Evolutionary conservation across 768 basidiomycete genomes (phyloP).

Genomic region (Boletus subcaerulescens): DNA sequence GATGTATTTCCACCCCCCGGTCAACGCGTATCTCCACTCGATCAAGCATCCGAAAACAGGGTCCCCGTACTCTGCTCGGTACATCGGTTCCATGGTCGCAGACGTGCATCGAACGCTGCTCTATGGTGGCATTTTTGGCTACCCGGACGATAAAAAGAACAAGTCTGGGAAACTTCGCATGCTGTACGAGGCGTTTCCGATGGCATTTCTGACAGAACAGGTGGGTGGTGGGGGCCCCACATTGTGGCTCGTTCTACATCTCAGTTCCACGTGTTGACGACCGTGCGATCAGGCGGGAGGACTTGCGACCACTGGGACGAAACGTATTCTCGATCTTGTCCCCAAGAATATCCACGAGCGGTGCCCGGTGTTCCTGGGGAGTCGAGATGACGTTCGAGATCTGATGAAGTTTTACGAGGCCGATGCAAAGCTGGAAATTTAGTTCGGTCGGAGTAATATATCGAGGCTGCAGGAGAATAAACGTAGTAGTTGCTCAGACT

Average conservation of each 20-base stretch:
- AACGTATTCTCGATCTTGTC: constrained; percentile 87
- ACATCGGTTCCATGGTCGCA: constrained; percentile 99
- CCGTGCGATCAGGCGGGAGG: constrained; percentile 74
- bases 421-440: constrained; percentile 20
- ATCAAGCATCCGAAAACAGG: constrained; percentile 84
- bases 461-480: background rate
- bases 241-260: background rate
- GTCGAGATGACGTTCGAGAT: constrained; percentile 90
- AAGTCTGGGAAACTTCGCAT: constrained; percentile 93
- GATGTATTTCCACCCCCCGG: constrained; percentile 86
- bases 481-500: background rate
- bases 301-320: constrained; percentile 92
- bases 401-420: constrained; percentile 78
- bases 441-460: background rate
- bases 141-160: constrained; percentile 97
- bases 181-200: constrained; percentile 97
- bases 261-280: background rate
- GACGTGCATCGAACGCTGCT: constrained; percentile 95
- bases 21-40: constrained; percentile 77
- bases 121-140: constrained; percentile 98
- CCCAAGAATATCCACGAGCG: constrained; percentile 89
- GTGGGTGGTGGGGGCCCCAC: constrained; percentile 37
- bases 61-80: constrained; percentile 83
- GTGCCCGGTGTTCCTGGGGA: constrained; percentile 90
- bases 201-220: constrained; percentile 95